Percentiles rank a stretch among this genome's conserved stretches.
Evolutionary conservation across 2,329 filamentous ascomycete species (phyloP).

Genomic region (Fusarium drepaniforme): DNA sequence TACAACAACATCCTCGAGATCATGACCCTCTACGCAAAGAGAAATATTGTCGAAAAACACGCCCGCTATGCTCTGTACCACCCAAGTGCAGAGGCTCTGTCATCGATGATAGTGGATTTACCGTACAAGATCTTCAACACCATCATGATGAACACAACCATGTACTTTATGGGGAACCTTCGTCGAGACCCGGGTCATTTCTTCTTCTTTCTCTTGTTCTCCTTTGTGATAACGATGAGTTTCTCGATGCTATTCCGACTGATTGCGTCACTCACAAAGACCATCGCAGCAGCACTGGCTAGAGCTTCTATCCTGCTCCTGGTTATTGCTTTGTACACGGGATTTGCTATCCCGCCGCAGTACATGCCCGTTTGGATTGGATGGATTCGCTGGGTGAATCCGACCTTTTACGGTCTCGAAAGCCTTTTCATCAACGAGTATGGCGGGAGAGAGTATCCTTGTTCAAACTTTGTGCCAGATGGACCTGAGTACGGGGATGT

Average conservation of each 20-base stretch:
- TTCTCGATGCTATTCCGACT: conserved; percentile 73
- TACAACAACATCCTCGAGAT: conserved; percentile 43
- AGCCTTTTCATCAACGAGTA: conserved; percentile 74
- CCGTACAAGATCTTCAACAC: conserved; percentile 43
- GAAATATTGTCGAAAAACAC: conserved; percentile 50
- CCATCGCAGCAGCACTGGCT: conserved; percentile 41
- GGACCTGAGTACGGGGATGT: conserved; percentile 35
- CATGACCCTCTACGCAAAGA: conserved; percentile 46
- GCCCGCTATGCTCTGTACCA: conserved; percentile 50
- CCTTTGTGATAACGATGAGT: conserved; percentile 66
- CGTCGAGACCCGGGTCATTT: conserved; percentile 65
- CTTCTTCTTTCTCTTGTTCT: conserved; percentile 62
- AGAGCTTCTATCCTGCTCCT: conserved; percentile 42
- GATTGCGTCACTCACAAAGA: conserved; percentile 43
- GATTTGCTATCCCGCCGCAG: conserved; percentile 56
- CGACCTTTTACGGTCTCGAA: conserved; percentile 74
- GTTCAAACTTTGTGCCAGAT: conserved; percentile 53
- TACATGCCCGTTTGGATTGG: conserved; percentile 65
- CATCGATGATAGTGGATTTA: conserved; percentile 37
- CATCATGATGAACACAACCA: conserved; percentile 55
- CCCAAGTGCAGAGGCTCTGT: conserved; percentile 44
- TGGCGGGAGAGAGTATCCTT: conserved; percentile 59
- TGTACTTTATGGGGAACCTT: conserved; percentile 78
- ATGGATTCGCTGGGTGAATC: conserved; percentile 75
- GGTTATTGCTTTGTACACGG: conserved; percentile 61